Percentiles rank a stretch among this genome's conserved stretches.
Conservation (phyloP, 139 green algal genomes). For the Picochlorum costavermella region DNA sequence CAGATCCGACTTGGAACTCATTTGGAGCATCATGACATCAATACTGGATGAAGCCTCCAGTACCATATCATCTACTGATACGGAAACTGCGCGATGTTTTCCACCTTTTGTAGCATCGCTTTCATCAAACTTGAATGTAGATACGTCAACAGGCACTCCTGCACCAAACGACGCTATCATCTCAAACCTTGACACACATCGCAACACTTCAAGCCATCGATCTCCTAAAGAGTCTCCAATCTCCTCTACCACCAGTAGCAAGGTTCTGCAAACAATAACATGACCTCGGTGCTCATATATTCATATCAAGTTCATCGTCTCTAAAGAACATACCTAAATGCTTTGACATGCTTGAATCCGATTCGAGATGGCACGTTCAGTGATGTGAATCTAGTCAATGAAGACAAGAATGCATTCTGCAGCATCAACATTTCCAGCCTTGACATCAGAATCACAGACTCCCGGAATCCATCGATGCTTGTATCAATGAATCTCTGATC, state of each 20-base stretch:
- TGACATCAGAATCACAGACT: slow-evolving; percentile 50
- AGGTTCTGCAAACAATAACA: slow-evolving; percentile 18
- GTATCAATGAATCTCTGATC: slow-evolving; percentile 50
- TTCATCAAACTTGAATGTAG: slow-evolving; percentile 59
- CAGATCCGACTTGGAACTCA: slow-evolving; percentile 1
- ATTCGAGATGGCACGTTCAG: slow-evolving; percentile 63
- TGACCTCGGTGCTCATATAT: neutral
- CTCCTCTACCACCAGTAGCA: slow-evolving; percentile 66
- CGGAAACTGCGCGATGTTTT: neutral
- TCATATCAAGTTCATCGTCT: neutral
- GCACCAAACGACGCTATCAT: slow-evolving; percentile 77
- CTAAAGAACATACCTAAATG: slow-evolving; percentile 36
- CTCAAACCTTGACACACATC: slow-evolving; percentile 88
- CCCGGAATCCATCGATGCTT: slow-evolving; percentile 63
- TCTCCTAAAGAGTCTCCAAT: slow-evolving; percentile 69
- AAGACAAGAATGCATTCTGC: slow-evolving; percentile 76
- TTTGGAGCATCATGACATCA: slow-evolving; percentile 38
- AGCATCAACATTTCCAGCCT: slow-evolving; percentile 76
- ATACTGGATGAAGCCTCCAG: slow-evolving; percentile 15
- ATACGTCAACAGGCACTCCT: slow-evolving; percentile 74
- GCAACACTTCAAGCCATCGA: slow-evolving; percentile 81
- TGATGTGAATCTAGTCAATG: slow-evolving; percentile 41
- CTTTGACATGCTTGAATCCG: slow-evolving; percentile 78
- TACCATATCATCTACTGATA: neutral
- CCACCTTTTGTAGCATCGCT: neutral